Conservation (phyloP, 2,329 filamentous ascomycete species). For the Beauveria bassiana region DNA sequence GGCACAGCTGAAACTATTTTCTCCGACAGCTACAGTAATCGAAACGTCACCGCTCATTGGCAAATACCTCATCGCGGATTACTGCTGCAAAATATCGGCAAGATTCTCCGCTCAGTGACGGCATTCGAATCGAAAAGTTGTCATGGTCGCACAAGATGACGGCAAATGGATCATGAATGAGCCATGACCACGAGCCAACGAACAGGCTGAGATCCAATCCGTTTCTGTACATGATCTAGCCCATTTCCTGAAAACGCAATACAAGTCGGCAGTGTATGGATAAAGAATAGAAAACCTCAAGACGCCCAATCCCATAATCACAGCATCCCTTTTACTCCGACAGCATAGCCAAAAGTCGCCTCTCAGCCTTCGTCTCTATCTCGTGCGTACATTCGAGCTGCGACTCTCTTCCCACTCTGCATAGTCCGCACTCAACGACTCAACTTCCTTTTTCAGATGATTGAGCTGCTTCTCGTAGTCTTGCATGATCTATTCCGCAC, state of each 20-base stretch:
- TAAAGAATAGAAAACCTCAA: background rate
- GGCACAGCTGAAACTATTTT: background rate
- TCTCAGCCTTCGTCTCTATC: background rate
- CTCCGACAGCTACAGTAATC: background rate
- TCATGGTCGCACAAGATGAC: background rate
- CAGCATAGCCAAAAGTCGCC: slow-evolving; percentile 1
- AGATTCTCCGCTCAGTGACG: background rate
- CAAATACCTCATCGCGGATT: background rate
- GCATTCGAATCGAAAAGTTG: background rate
- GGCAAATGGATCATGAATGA: background rate
- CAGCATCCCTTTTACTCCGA: background rate
- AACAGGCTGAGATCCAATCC: background rate
- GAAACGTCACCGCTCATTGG: background rate
- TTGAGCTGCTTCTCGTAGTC: slow-evolving; percentile 75
- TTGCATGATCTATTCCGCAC: slow-evolving; percentile 54
- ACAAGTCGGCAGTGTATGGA: background rate
- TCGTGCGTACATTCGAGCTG: slow-evolving; percentile 30
- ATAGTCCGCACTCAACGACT: slow-evolving; percentile 52
- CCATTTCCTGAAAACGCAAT: background rate
- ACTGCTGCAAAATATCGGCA: background rate
- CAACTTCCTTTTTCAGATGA: slow-evolving; percentile 66
- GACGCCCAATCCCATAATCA: slow-evolving; percentile 3
- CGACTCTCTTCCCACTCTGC: slow-evolving; percentile 47
- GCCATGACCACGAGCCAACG: background rate
- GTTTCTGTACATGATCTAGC: slow-evolving; percentile 2